Evolutionary conservation across 2,329 filamentous ascomycete species (phyloP).

Genomic region (Fusarium ramigenum): DNA sequence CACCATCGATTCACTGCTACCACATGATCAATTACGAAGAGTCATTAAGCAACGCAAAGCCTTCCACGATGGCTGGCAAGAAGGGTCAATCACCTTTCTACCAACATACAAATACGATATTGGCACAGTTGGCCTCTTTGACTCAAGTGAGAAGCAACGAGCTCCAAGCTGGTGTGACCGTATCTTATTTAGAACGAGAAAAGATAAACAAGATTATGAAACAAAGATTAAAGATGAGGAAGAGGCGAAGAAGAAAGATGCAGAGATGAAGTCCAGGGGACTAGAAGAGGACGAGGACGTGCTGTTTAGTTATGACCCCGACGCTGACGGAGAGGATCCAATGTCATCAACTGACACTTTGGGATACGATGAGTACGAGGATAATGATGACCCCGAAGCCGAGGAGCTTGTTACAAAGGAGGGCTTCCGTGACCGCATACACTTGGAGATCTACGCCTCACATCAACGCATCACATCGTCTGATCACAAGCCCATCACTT

Average conservation of each 20-base stretch:
- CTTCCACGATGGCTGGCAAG: constrained; percentile 91
- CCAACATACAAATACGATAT: constrained; percentile 98
- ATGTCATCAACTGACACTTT: constrained; percentile 47
- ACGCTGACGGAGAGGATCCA: constrained; percentile 69
- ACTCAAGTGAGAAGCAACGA: constrained; percentile 93
- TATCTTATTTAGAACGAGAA: constrained; percentile 83
- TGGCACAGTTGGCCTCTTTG: constrained; percentile 90
- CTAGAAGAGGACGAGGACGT: constrained; percentile 85
- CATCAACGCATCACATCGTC: constrained; percentile 92
- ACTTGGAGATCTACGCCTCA: constrained; percentile 77
- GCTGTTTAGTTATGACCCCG: constrained; percentile 90
- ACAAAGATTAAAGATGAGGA: constrained; percentile 70
- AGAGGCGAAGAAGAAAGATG: constrained; percentile 75
- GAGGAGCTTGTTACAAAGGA: constrained; percentile 66
- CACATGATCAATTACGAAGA: constrained; percentile 85
- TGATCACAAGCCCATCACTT: constrained; percentile 92
- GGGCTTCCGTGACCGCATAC: constrained; percentile 64
- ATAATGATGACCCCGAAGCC: constrained; percentile 55
- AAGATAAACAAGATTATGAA: constrained; percentile 74
- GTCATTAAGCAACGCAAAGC: constrained; percentile 79
- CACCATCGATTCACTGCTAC: constrained; percentile 84
- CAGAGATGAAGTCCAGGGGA: constrained; percentile 85
- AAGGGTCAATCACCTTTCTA: constrained; percentile 87
- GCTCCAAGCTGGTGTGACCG: constrained; percentile 98
- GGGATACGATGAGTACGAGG: constrained; percentile 69